These are phyloP conservation scores for Epichloe gansuensis DNA, from an alignment of 2,329 filamentous ascomycete species.

Conservation along the genomic window DNA sequence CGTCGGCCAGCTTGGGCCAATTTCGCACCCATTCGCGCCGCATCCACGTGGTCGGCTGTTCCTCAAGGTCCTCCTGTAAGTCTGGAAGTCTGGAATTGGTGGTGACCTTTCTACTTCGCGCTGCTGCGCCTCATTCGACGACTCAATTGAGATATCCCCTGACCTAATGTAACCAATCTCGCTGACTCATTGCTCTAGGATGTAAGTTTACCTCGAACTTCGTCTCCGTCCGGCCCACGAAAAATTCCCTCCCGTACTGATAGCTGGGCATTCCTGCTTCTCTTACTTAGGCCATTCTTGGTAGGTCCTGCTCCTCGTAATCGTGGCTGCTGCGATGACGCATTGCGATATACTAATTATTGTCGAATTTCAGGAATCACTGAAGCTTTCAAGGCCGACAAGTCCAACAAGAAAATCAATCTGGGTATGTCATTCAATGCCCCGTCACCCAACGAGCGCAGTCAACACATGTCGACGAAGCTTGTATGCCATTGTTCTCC, in stretches of 20 bases:
- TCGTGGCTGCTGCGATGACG: not conserved
- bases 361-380: slow-evolving; percentile 55
- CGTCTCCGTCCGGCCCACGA: not conserved
- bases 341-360: slow-evolving; percentile 12
- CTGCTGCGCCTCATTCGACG: not conserved
- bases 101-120: not conserved
- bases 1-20: slow-evolving; percentile 27
- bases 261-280: not conserved
- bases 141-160: not conserved
- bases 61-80: slow-evolving; percentile 88
- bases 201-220: slow-evolving; percentile 6
- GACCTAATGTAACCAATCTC: not conserved
- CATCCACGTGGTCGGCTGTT: slow-evolving; percentile 81
- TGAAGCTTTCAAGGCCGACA: slow-evolving; percentile 97
- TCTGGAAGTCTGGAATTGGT: slow-evolving; percentile 12
- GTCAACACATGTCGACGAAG: not conserved
- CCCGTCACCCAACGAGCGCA: not conserved
- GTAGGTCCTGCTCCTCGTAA: slow-evolving; percentile 30
- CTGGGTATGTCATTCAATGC: slow-evolving; percentile 45
- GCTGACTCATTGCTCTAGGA: slow-evolving; percentile 6
- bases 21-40: slow-evolving; percentile 36
- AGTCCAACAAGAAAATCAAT: slow-evolving; percentile 93
- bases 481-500: not conserved
- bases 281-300: slow-evolving; percentile 54
- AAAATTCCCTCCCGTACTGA: not conserved